A percentile compares a stretch with the other conserved stretches of the same genome.
These are phyloP conservation scores for Takakia lepidozioides DNA, from an alignment of 225 moss, liverwort and hornwort species.

Conservation along the genomic window DNA sequence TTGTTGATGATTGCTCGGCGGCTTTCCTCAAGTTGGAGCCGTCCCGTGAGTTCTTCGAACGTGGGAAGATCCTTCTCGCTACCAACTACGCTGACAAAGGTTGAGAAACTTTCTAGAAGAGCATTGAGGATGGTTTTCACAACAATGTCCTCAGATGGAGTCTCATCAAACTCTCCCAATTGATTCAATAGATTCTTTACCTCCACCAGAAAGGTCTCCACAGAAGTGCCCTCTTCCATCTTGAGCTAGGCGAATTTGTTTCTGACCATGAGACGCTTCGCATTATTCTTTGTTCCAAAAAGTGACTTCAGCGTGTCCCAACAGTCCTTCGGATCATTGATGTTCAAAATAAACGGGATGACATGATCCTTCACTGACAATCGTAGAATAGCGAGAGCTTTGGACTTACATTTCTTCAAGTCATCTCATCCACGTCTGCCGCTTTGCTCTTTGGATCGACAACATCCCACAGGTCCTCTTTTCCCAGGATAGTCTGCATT, in stretches of 20 bases:
- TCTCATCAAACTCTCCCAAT: too few species aligned
- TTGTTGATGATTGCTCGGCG: too few species aligned
- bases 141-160: too few species aligned
- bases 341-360: not conserved
- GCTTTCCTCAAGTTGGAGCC: not conserved
- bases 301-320: not conserved
- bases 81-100: not conserved
- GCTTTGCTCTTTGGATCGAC: not conserved
- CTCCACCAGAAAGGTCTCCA: too few species aligned
- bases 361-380: not conserved
- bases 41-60: not conserved
- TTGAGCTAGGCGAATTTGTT: too few species aligned
- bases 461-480: not conserved
- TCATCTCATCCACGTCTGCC: not conserved
- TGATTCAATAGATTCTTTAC: too few species aligned
- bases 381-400: not conserved
- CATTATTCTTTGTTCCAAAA: not conserved
- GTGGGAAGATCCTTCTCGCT: slow-evolving; percentile 2
- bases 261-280: not conserved
- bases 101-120: not conserved
- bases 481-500: too few species aligned
- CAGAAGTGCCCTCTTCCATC: slow-evolving; percentile 1
- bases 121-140: not conserved
- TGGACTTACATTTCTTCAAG: not conserved
- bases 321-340: not conserved